Conservation (phyloP, 805 yeast species). For the Metschnikowia arizonensis region DNA sequence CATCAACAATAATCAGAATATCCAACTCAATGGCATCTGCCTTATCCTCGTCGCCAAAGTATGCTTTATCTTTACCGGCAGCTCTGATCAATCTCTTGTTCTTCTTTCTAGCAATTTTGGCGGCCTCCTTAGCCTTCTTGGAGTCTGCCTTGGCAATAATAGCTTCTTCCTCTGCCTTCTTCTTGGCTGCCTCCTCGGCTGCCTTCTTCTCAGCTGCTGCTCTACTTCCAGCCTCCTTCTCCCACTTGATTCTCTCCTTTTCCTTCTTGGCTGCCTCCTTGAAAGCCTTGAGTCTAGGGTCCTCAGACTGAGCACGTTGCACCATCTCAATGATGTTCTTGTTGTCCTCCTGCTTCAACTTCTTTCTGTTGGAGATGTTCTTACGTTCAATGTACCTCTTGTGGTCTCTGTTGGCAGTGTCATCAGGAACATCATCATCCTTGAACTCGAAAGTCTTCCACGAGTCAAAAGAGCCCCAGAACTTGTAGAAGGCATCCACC, state of each 20-base stretch:
- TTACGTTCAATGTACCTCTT: constrained; percentile 97
- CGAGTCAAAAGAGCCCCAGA: constrained; percentile 92
- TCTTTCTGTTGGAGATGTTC: constrained; percentile 93
- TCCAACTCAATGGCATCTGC: constrained; percentile 73
- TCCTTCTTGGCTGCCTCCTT: constrained; percentile 93
- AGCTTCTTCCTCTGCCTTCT: constrained; percentile 70
- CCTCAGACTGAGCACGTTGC: constrained; percentile 83
- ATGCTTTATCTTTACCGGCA: constrained; percentile 75
- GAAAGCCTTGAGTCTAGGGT: constrained; percentile 91
- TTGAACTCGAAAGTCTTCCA: constrained; percentile 98
- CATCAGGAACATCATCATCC: constrained; percentile 99
- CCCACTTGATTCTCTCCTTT: constrained; percentile 95
- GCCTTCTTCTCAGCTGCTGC: constrained; percentile 92
- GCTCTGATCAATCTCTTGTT: constrained; percentile 83
- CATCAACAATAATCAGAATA: constrained; percentile 70
- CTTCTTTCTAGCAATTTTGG: constrained; percentile 98
- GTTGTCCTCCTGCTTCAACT: constrained; percentile 96
- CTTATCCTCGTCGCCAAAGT: constrained; percentile 75
- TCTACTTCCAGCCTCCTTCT: constrained; percentile 95
- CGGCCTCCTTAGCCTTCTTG: constrained; percentile 87
- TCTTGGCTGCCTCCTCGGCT: constrained; percentile 71
- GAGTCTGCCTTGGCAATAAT: constrained; percentile 49
- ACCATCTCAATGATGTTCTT: constrained; percentile 81
- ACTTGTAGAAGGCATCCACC: constrained; percentile 83
- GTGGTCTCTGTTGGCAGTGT: constrained; percentile 98